Base-by-base conservation (phyloP, 192 early-diverging fungal species). In the Pilaira anomala region DNA sequence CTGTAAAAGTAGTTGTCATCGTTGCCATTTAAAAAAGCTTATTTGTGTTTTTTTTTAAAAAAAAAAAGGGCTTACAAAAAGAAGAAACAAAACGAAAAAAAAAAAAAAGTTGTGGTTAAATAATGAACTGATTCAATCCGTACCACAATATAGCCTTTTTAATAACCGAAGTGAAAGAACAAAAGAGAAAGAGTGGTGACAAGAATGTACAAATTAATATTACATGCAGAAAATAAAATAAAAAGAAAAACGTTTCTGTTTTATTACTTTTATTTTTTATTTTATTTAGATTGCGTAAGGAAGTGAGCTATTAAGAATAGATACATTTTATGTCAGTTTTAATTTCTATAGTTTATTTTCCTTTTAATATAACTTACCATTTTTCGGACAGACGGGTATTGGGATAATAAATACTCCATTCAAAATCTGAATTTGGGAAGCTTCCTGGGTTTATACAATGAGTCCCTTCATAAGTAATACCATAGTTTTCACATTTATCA, bases 401-500 rank as follows among this genome's bases (percentile, higher is more conserved):
- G 9, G 91, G 91, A 62, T 88, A 85, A 71, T 95, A 95, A 50
- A 91, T 83, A 85, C 89, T 60, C 81, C 79, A 78, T 65, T 85
- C 62, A 24, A 77, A 79, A 53, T 76, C 76, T 26, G 73, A 74
- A 22, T 69, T 76, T 5, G 78, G 63, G 45, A 83, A 81, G n/a
- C 82, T 79, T 2, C 79, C 76, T 2, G 93, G 93, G 67, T 97
- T 95, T 28, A 94, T 78, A 54, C 82, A 82, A 62, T 87, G 83
- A 59, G 89, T 90, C 2, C 80, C 85, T 57, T 91, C 86, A 67
- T 93, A 93, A 53, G 81, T 84, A 53, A 84, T 73, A 7, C 78
- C 68, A 56, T 93, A 97, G n/a, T 84, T 67, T 19, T 94, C 93
- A 68, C 86, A 91, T 59, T 82, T 80, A 71, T 97, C 95, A 2